Base-by-base conservation (phyloP, 1,284 basidiomycete genomes). In the Rhodofomes roseus region DNA sequence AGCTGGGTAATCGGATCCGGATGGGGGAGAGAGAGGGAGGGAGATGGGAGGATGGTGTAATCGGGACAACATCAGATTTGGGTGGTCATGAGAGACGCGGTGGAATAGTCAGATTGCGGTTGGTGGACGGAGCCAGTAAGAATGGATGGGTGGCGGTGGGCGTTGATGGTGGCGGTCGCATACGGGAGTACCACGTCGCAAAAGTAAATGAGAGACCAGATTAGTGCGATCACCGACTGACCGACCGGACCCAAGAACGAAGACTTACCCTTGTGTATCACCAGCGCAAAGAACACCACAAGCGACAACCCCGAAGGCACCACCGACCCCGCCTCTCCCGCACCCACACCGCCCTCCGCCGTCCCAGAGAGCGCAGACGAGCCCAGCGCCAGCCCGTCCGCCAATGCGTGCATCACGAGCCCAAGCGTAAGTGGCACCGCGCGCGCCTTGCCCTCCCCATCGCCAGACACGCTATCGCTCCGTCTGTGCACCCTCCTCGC, bases 341-440 rank as follows among this genome's bases (percentile, higher is more conserved):
- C 27, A 25, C 74, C 67, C n/a, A 66, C 62, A 4, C 11, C 27
- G 5, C 29, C 34, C 16, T 36, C 29, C 4, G 68, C 68, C 5
- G 72, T 62, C 9, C 69, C 68, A 4, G 77, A 76, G 3, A 87
- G 73, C 27, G 82, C 81, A 1, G 90, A 87, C 3, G 93, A 90
- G 29, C 95, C 95, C 51, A 98, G 76, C 1, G 93, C 93, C 59
- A 96, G 85, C 1, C 95, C 95, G 73, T 98, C 95, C 0, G 94
- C 91, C 34, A 95, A 78, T 2, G 89, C 92, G 70, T 97, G 95
- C 40, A 95, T 83, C 39, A 93, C 81, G 48, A 97, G 77, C 0
- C 95, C 95, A 5, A 96, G 73, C 0, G 93, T 93, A 40, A 95
- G 80, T 48, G 92, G 85, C 61, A 90, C 81, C 14, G 83, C 84